Base-by-base conservation (phyloP, 768 basidiomycete species). In the Cyathus striatus region DNA sequence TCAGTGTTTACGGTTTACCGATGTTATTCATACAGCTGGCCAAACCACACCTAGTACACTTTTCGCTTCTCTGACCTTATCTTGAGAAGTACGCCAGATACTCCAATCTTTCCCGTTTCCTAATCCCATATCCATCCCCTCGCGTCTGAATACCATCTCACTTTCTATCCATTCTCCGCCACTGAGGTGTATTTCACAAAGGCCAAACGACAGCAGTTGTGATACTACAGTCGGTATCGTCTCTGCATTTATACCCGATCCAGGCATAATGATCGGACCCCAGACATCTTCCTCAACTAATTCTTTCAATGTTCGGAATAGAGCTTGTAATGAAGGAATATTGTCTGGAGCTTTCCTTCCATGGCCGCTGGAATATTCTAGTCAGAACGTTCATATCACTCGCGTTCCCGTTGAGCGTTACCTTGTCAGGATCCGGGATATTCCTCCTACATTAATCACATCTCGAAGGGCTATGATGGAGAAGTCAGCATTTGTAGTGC, bases 381-480 rank as follows among this genome's bases (percentile, higher is more conserved):
- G n/a, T n/a, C n/a, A n/a, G n/a, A n/a, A n/a, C n/a, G n/a, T n/a
- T n/a, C n/a, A n/a, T n/a, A n/a, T n/a, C n/a, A n/a, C n/a, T n/a
- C n/a, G n/a, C n/a, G n/a, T n/a, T n/a, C n/a, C n/a, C n/a, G n/a
- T n/a, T n/a, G n/a, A n/a, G n/a, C n/a, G n/a, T 22, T 54, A 83
- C 89, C 89, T 90, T 10, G 90, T 90, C 40, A 91, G 58, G 46
- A 92, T 74, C 21, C 90, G 77, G n/a, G 81, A 80, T 38, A 91
- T 70, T 1, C 83, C 83, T 21, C 69, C 65, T 23, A 88, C 78
- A 18, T 62, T 62, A 35, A 67, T 67, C n/a, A 86, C 64, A 37
- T 75, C 70, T 18, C 59, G 59, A 20, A 77, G 49, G 6, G 75
- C 76, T 79, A 41, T 14, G 27, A 41, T 36, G 24, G 2, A 46